Evolutionary conservation across 202 grass and related monocot genomes (phyloP), one percentile per base, ranked within the genome.

Genomic region (Setaria viridis): DNA sequence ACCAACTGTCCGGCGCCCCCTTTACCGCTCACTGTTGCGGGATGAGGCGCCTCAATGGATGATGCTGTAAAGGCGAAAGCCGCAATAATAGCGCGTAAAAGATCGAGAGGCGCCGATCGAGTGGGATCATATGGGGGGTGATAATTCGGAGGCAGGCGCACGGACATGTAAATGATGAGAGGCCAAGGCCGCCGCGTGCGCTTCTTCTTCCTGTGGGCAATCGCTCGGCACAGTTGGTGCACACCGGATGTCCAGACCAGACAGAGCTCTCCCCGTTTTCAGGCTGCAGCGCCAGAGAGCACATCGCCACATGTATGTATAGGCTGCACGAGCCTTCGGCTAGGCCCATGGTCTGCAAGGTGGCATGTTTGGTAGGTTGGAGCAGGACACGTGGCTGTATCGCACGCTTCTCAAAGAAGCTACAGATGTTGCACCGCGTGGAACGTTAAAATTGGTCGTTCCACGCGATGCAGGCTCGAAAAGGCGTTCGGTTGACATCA

Each of bases 101-200:
- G 77, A 9, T 43, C 25, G 25, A 25, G 25, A 16, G 68, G 21
- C 16, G 17, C 41, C 4, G 59, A 25, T 25, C 25, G 0, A 10
- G 59, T 51, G 81, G 51, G 39, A 41, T 74, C 63, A 19, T 74
- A 66, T 6, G 74, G 70, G 32, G 4, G 41, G 37, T 53, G 73
- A 84, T 88, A 65, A 79, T 78, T 73, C 74, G 66, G 67, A 54
- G 64, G 74, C 54, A 72, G 66, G 59, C 56, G 80, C 74, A 84
- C 80, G 80, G 74, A 7, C 67, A 29, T 15, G 80, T 8, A 73
- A 84, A 79, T 79, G 16, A 88, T 83, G 86, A 29, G 21, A 64
- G 73, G 9, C 45, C 43, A 70, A 70, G 73, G 20, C 73, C 55
- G 15, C 19, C 71, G 70, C 78, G 79, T 88, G 80, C 72, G 56